Percentiles rank a stretch among this genome's conserved stretches.
phyloP scores from a whole-genome alignment of 179 eudicot genomes.

The Actinidia chinensis region DNA sequence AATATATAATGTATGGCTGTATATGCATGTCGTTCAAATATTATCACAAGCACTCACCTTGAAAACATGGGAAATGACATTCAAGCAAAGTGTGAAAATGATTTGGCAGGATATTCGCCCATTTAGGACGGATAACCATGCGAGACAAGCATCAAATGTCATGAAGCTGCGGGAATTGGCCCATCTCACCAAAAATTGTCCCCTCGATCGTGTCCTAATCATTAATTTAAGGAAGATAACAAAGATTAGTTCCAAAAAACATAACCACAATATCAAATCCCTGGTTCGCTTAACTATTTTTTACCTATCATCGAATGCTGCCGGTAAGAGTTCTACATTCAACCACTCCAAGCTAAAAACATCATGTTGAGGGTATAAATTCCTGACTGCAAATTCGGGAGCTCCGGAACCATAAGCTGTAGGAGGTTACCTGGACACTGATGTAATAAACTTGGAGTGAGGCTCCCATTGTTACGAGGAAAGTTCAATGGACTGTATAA shows the following conservation, averaged over 20 bases:
- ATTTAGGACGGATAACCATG: slow-evolving; percentile 80
- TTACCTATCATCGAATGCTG: slow-evolving; percentile 90
- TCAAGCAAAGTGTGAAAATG: slow-evolving; percentile 75
- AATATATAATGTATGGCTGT: not conserved
- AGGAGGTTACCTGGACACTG: slow-evolving; percentile 91
- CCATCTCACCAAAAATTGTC: slow-evolving; percentile 86
- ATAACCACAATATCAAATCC: not conserved
- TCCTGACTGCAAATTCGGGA: slow-evolving; percentile 94
- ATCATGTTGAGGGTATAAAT: slow-evolving; percentile 72
- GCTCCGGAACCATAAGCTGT: slow-evolving; percentile 94
- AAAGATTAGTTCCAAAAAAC: slow-evolving; percentile 14
- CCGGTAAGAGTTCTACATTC: slow-evolving; percentile 79
- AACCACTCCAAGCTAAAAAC: slow-evolving; percentile 95
- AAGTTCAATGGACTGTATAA: not conserved
- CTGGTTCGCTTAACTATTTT: slow-evolving; percentile 3
- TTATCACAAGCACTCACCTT: slow-evolving; percentile 44
- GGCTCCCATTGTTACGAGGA: not conserved
- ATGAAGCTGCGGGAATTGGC: slow-evolving; percentile 84
- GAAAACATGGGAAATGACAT: slow-evolving; percentile 73
- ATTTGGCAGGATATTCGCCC: slow-evolving; percentile 59
- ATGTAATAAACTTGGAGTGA: slow-evolving; percentile 15
- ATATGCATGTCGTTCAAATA: not conserved
- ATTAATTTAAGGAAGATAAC: slow-evolving; percentile 9
- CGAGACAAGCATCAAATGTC: slow-evolving; percentile 80
- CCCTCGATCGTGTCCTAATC: slow-evolving; percentile 62